A percentile compares a stretch with the other conserved stretches of the same genome.
Evolutionary conservation across 2,329 filamentous ascomycete species (phyloP).

Genomic region (Talaromyces sp.): DNA sequence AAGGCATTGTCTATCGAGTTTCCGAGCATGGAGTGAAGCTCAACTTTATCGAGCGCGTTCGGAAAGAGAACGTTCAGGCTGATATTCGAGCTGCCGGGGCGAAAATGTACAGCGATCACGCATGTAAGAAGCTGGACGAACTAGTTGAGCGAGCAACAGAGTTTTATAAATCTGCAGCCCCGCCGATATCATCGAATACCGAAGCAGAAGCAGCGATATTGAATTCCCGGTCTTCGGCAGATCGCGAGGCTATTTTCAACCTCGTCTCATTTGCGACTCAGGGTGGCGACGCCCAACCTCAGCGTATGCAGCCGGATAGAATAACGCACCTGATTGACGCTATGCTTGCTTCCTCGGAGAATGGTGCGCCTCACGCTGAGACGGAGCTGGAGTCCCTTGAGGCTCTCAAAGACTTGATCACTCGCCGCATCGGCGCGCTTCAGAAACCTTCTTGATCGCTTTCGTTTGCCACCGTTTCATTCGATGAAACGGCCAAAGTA

Average conservation of each 20-base stretch:
- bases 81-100: constrained; percentile 17
- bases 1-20: constrained; percentile 61
- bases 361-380: constrained; percentile 19
- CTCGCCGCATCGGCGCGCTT: constrained; percentile 23
- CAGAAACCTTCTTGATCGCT: background rate
- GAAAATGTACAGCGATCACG: constrained; percentile 20
- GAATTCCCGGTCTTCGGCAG: constrained; percentile 21
- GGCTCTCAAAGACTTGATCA: constrained; percentile 25
- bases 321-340: constrained; percentile 26
- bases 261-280: constrained; percentile 24
- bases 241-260: constrained; percentile 27
- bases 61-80: constrained; percentile 30
- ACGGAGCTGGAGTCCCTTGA: constrained; percentile 26
- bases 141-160: constrained; percentile 19
- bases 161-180: constrained; percentile 17
- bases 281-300: constrained; percentile 9
- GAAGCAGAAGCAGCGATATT: constrained; percentile 15
- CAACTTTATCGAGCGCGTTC: constrained; percentile 65
- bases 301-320: constrained; percentile 14
- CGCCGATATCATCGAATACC: constrained; percentile 15
- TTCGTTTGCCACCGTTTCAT: background rate
- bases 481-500: background rate
- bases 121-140: constrained; percentile 19
- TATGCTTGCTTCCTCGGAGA: constrained; percentile 22
- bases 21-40: constrained; percentile 60